Base-by-base conservation (phyloP, 352 stramenopile species). In the Pythium dissotocum region DNA sequence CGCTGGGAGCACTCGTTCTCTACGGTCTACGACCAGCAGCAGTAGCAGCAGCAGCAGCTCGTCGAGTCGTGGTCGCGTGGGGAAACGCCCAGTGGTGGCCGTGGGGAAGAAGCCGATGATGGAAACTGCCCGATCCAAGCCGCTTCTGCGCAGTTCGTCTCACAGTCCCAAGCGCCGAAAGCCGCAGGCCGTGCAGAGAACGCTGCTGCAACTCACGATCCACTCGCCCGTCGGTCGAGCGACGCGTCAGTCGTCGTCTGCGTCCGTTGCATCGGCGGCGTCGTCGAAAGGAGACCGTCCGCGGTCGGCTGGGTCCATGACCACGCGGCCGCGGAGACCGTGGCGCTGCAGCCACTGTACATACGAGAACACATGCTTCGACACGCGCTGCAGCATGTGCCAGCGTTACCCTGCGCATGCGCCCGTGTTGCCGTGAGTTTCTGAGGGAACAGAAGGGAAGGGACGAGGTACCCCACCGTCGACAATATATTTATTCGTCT, bases 311-410 rank as follows among this genome's bases (percentile, higher is more conserved):
- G 35, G 35, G 35, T 40, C 35, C 12, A 13, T 71, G 38, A 42
- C 54, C 24, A 67, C 44, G 51, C 61, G 59, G 7, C 13, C 63
- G 18, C 74, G 71, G 6, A 61, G 78, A 16, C 51, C 81, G 12
- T 92, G 84, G 84, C 77, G 70, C 18, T 92, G 84, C 49, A 18
- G 48, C 26, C 65, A 85, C 57, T 92, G 84, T 73, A 92, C 84
- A 18, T 92, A 80, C 58, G 79, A 85, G 55, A 92, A 92, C 69
- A 89, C 79, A 48, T 92, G 84, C 72, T 90, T 92, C 40, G 80
- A 89, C 57, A 79, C 65, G 21, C 65, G 73, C 33, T 92, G 84
- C 75, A 86, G 80, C 62, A 92, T 92, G 82, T 92, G 82, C 67
- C 77, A 63, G 21, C 61, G 69, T 57, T 68, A 51, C 46, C 63